Conservation (phyloP, 148 eudicot genomes). For the Selenicereus undatus region DNA sequence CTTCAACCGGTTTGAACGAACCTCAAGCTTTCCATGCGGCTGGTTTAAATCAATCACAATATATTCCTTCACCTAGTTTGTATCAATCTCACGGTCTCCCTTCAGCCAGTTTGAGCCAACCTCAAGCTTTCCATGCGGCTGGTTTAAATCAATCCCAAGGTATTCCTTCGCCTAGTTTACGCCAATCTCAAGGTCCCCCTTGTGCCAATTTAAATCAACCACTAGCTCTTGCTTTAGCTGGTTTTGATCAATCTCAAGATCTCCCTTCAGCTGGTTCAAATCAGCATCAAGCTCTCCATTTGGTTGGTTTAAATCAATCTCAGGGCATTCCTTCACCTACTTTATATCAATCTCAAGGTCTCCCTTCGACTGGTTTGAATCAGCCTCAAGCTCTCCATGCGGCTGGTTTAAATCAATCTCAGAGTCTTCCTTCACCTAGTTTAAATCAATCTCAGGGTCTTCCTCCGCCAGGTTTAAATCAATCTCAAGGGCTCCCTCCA, state of each 20-base stretch:
- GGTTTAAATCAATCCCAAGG: conserved; percentile 25
- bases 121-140: conserved; percentile 15
- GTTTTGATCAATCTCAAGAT: background rate
- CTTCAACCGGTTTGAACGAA: conserved; percentile 19
- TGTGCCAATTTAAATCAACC: conserved; percentile 11
- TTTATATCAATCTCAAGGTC: background rate
- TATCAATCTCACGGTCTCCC: background rate
- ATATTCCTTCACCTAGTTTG: conserved; percentile 3
- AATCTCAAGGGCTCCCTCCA: conserved; percentile 18
- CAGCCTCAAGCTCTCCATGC: conserved; percentile 32
- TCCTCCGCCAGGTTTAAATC: background rate
- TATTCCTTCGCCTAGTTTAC: conserved; percentile 17
- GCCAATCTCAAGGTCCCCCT: conserved; percentile 14
- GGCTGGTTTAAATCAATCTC: conserved; percentile 24
- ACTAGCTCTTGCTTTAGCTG: background rate
- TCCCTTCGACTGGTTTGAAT: conserved; percentile 4
- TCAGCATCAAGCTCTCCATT: conserved; percentile 12
- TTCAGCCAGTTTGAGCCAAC: background rate
- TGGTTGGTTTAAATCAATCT: conserved; percentile 23
- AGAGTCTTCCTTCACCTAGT: conserved; percentile 11
- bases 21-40: conserved; percentile 27
- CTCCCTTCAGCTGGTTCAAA: background rate
- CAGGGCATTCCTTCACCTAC: conserved; percentile 8
- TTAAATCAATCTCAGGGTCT: background rate
- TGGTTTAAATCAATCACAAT: conserved; percentile 25